Evolutionary conservation across 345 rosid species (phyloP), one percentile per base, ranked within the genome.

Genomic region (Camelina sativa): DNA sequence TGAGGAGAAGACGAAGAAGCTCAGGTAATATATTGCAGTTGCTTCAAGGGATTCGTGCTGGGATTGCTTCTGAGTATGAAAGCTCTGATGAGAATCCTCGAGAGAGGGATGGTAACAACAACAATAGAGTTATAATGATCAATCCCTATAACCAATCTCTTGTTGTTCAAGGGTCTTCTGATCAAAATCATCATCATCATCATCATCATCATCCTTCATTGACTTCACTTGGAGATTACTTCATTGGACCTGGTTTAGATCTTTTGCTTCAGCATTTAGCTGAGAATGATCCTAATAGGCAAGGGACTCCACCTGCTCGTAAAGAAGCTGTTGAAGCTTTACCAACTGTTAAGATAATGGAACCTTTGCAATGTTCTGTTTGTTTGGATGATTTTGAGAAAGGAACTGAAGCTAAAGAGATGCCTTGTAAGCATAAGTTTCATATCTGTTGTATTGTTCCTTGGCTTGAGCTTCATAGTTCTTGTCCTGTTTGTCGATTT

Each of bases 381-480:
- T 93, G 98, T 79, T 85, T 93, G 77, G 97, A 93, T 82, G 96
- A 93, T 61, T 82, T 89, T 73, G 89, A 85, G 77, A 72, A 82
- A 62, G 96, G 94, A 4, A 25, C 37, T 0, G 86, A 86, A 61
- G 92, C 94, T 53, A 91, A 82, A 66, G 92, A 93, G 80, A 88
- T 91, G 97, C 97, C 98, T 0, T 93, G 98, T 79, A 88, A 86
- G 80, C 98, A 93, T 72, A 91, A 86, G 88, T 93, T 89, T 82
- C 98, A 93, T 52, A 25, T 77, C n/a, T 63, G 50, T 0, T 93
- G 98, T 77, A 78, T 93, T 72, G 74, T 86, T 10, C 96, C 97
- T 5, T 93, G 98, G 98, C 80, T 93, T 72, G 96, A 89, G 81
- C 86, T 93, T 69, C 98, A 93, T 68, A 89, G 94, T 69, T 89